Evolutionary conservation across 257 asterid genomes (phyloP), one percentile per base, ranked within the genome.

Genomic region (Phtheirospermum japonicum): DNA sequence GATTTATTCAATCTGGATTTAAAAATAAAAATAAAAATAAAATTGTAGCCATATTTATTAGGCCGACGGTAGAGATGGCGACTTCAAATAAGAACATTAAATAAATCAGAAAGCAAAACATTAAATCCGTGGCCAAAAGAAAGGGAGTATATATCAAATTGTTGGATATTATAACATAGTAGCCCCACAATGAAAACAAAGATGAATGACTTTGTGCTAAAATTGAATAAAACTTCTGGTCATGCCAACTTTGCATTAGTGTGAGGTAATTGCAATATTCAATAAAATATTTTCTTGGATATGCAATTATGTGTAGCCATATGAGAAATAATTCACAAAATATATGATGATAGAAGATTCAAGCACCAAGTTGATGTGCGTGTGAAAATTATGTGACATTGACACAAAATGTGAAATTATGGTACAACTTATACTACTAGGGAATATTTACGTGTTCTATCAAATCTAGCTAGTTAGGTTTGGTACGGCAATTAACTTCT

Each of bases 51-150:
- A 68, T 70, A 76, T 74, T 77, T 65, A 75, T 71, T 75, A 70
- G 73, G 76, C 51, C 65, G 64, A 72, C 79, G 72, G 66, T 61
- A 43, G 68, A 71, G 80, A 80, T 64, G 69, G 71, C 51, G 80
- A 80, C 75, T 64, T 70, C 46, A 61, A 57, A 69, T 56, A 72
- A 71, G 59, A 52, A 68, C 74, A 82, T 68, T 82, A 45, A 82
- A 59, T 77, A 66, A 66, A 13, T 36, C 16, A 70, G 78, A 76
- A 74, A 66, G 72, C 75, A 33, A 56, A 9, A 52, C 70, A 71
- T 62, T 71, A 63, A 77, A 40, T 68, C 58, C 64, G 48, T 63
- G 73, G 71, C 77, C 76, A 80, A 56, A 56, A 14, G 80, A 71
- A 57, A 73, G 19, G 65, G 36, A 4, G n/a, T 40, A 40, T 40